These are phyloP conservation scores for Hawksworthiomyces lignivorus DNA, from an alignment of 2,329 filamentous ascomycete genomes.

Conservation along the genomic window DNA sequence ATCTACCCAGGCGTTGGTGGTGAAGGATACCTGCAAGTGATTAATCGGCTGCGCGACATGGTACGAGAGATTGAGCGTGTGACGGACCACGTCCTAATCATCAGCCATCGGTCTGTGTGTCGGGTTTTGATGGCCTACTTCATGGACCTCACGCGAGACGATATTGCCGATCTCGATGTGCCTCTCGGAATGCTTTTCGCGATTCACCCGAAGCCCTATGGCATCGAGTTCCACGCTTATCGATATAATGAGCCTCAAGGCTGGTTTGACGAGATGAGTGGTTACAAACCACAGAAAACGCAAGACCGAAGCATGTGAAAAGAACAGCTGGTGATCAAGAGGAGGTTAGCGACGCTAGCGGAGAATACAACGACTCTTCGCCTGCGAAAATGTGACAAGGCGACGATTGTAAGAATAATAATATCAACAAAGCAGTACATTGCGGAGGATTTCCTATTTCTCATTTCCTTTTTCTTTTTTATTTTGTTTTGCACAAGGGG, in stretches of 20 bases:
- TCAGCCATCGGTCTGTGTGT: constrained; percentile 86
- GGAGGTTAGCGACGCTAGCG: too few species aligned
- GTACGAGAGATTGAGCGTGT: constrained; percentile 96
- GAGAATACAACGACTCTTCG: too few species aligned
- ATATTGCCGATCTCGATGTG: constrained; percentile 91
- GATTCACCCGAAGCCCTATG: constrained; percentile 95
- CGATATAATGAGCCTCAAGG: constrained; percentile 70
- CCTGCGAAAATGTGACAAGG: too few species aligned
- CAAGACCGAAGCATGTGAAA: constrained; percentile 32
- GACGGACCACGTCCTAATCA: constrained; percentile 87
- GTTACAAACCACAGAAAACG: constrained; percentile 67
- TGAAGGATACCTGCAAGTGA: constrained; percentile 94
- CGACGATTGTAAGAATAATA: too few species aligned
- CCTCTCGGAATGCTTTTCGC: constrained; percentile 90
- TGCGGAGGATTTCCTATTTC: too few species aligned
- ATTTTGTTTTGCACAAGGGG: background rate
- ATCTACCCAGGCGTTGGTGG: constrained; percentile 94
- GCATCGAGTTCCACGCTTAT: constrained; percentile 94
- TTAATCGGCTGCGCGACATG: constrained; percentile 88
- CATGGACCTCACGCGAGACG: constrained; percentile 80
- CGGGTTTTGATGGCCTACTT: constrained; percentile 95
- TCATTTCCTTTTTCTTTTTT: background rate
- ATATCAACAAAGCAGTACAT: too few species aligned
- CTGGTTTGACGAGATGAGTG: constrained; percentile 79
- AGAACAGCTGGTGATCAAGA: too few species aligned